Base-by-base conservation (phyloP, 768 basidiomycete species). In the Calvatia gigantea region DNA sequence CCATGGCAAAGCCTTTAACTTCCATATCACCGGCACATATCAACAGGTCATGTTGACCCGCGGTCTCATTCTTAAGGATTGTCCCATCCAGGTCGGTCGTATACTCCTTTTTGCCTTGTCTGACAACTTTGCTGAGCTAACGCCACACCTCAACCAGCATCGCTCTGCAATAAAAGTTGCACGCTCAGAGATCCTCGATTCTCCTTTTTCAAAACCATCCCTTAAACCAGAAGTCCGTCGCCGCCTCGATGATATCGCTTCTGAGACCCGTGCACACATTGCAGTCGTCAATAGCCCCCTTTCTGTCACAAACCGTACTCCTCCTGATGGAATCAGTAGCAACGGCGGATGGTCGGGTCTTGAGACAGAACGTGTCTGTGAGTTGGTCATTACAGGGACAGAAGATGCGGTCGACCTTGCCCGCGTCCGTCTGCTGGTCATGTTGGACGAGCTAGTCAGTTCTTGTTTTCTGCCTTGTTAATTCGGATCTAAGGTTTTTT, bases 361-460 rank as follows among this genome's bases (percentile, higher is more conserved):
- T 14, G 96, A 98, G 75, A 91, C 91, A 1, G 96, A 98, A 69
- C 80, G 93, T 55, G 88, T 92, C 44, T 98, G 96, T 64, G 94
- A 97, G 66, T 79, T 98, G 39, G 89, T 95, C 58, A 80, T 98
- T 57, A 92, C 91, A 19, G 96, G 96, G 1, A 79, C 83, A 42
- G 87, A 89, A 38, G 92, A 97, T 65, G 85, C 90, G 33, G 94
- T 96, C 17, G 92, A 96, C 63, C 78, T 95, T 25, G 96, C 96
- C 28, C 84, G 94, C 61, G 91, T 97, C 33, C 83, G 91, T 29
- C 70, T 98, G 42, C 74, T 98, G 60, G 95, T 96, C 56, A 92
- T 98, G 84, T 73, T 98, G 61, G 96, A 98, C 64, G 93, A 98
- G 71, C 73, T 98, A 72, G 94, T 95, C 57, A 62, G 93, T 82